Evolutionary conservation across 2,329 filamentous ascomycete genomes (phyloP), one percentile per base, ranked within the genome.

Genomic region (Fusarium aywerte): DNA sequence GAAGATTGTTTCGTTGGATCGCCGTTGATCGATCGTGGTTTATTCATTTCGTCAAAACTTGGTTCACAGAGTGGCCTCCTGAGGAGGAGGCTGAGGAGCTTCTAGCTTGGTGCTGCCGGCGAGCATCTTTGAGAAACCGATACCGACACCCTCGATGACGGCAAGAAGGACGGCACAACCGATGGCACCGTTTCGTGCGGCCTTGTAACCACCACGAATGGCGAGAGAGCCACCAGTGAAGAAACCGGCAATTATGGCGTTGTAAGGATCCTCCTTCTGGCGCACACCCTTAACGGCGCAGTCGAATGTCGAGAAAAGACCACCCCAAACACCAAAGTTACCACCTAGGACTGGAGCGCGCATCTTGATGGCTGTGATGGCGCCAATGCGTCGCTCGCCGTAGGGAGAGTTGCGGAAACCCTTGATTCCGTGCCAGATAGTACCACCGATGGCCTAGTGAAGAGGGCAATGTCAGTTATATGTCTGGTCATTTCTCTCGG

Each of bases 271-370:
- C 80, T 99, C 96, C 89, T 97, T 98, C 85, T 96, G 92, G 69
- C 93, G 85, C 57, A 95, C 83, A 58, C 95, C 95, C 85, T 98
- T 99, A 65, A 97, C 92, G 21, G 94, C 92, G 83, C 96, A 99
- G 82, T 99, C 96, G 76, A 95, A 98, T 65, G 93, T 96, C 74
- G 90, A 93, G 85, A 98, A 98, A 58, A 98, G 84, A 70, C 96
- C 96, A 77, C 96, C 95, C 95, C 96, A 98, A 58, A 97, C 93
- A 74, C 95, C 95, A 75, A 98, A 99, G 85, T 99, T 99, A 75
- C 96, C 96, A 76, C 96, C 96, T 45, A 98, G 87, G 32, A 98
- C 95, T 4, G 96, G 96, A 39, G 96, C 96, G 77, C 96, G 91
- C 77, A 96, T 94, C 86, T 99, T 99, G 82, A 99, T 93, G 62